Percentiles rank a stretch among this genome's conserved stretches.
phyloP scores from a whole-genome alignment of 495 filamentous ascomycete species.

The Recurvomyces mirabilis region DNA sequence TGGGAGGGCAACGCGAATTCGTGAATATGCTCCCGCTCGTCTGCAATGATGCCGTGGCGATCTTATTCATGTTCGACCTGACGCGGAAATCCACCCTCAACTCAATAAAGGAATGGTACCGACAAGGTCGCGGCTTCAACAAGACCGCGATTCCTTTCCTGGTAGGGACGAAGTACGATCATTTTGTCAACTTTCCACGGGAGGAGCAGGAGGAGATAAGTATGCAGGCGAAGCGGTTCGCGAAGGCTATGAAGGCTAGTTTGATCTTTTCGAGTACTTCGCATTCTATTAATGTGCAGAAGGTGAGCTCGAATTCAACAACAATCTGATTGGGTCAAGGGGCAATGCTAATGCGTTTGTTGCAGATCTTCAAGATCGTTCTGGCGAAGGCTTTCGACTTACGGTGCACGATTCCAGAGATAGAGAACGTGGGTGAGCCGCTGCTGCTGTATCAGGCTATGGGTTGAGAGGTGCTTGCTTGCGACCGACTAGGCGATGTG shows the following conservation, averaged over 20 bases:
- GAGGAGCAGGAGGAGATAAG: slow-evolving; percentile 98
- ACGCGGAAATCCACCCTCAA: slow-evolving; percentile 97
- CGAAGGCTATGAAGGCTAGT: slow-evolving; percentile 93
- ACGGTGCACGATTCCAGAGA: slow-evolving; percentile 97
- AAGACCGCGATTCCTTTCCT: slow-evolving; percentile 97
- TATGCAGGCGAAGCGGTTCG: slow-evolving; percentile 91
- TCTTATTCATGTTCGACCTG: slow-evolving; percentile 98
- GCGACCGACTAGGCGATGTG: no score
- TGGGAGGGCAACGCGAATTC: slow-evolving; percentile 95
- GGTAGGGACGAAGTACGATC: slow-evolving; percentile 95
- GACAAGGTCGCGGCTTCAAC: slow-evolving; percentile 95
- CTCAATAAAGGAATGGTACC: slow-evolving; percentile 99
- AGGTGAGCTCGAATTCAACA: no score
- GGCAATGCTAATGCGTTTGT: slow-evolving; percentile 33
- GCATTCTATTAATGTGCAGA: slow-evolving; percentile 98
- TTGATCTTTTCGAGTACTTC: slow-evolving; percentile 97
- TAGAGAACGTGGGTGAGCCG: slow-evolving; percentile 95
- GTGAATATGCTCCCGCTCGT: slow-evolving; percentile 98
- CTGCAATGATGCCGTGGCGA: slow-evolving; percentile 96
- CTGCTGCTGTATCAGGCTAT: slow-evolving; percentile 62
- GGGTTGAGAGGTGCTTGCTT: slow-evolving; percentile 2
- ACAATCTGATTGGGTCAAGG: slow-evolving; percentile 49
- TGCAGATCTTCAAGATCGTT: slow-evolving; percentile 99
- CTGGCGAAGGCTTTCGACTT: slow-evolving; percentile 96
- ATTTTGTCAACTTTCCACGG: slow-evolving; percentile 94